Evolutionary conservation across 1,284 basidiomycete genomes (phyloP).

Genomic region (Golubevia sp.): DNA sequence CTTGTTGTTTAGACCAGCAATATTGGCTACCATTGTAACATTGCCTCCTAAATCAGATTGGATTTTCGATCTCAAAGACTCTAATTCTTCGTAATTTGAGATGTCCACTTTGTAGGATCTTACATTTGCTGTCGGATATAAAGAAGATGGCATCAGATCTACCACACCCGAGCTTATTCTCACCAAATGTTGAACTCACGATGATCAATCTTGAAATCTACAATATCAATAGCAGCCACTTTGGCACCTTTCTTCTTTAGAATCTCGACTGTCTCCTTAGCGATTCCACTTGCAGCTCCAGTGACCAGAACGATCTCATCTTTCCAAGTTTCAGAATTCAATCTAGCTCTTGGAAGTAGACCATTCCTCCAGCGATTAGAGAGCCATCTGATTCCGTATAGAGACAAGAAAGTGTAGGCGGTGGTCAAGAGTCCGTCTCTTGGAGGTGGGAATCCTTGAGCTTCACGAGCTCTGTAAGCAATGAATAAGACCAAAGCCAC

Average conservation of each 20-base stretch:
- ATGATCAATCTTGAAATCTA: constrained; percentile 10
- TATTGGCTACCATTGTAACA: constrained; percentile 12
- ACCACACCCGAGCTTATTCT: too few relatives aligned
- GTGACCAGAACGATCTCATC: constrained; percentile 11
- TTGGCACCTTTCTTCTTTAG: constrained; percentile 11
- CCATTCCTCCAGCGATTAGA: constrained; percentile 13
- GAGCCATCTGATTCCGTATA: constrained; percentile 8
- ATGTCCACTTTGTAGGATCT: constrained; percentile 14
- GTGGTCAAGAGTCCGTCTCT: constrained; percentile 6
- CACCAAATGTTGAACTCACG: not conserved
- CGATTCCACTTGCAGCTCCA: constrained; percentile 3
- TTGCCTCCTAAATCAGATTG: constrained; percentile 2
- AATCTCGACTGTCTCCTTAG: not conserved
- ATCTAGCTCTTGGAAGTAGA: not conserved
- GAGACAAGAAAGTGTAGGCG: constrained; percentile 5
- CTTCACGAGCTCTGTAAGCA: too few relatives aligned
- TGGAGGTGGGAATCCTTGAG: too few relatives aligned
- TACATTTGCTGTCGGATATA: constrained; percentile 6
- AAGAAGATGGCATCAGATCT: too few relatives aligned
- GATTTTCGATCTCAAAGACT: constrained; percentile 6
- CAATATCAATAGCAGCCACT: constrained; percentile 12
- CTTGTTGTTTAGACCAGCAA: constrained; percentile 10
- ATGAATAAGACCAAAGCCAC: too few relatives aligned
- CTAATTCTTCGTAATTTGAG: constrained; percentile 5
- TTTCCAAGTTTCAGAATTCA: constrained; percentile 9